Evolutionary conservation across 2,329 filamentous ascomycete species (phyloP), one percentile per base, ranked within the genome.

Genomic region (Chlorencoelia australis): DNA sequence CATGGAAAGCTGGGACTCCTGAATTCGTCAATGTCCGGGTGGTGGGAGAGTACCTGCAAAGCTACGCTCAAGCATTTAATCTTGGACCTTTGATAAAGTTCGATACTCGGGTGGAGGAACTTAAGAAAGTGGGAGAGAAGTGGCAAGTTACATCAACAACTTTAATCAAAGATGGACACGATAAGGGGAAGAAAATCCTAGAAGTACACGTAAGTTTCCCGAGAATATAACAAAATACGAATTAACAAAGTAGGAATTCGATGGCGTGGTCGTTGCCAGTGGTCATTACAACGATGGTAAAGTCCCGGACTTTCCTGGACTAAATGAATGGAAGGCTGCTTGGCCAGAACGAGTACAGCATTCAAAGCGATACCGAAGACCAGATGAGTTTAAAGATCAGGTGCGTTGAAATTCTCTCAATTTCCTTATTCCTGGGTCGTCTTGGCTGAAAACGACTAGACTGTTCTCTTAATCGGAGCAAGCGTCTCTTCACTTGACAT

Each of bases 291-390:
- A 72, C 44, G 63, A 77, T 1, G 75, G 76, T 0, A 70, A 68
- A 39, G 59, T 83, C 1, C 79, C 80, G 0, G 63, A 70, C 26
- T 68, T 79, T 3, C 56, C 64, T 0, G 80, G 80, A 0, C 61
- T 83, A 4, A 54, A 61, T 17, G 61, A 62, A 11, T 82, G 72
- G 73, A 73, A 79, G 49, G 35, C 55, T 8, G 47, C 51, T 3
- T 75, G 71, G 43, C 70, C 73, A 0, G 62, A 61, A 0, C 50
- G 60, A 4, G 66, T 84, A 14, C 66, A 65, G 3, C 80, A 84
- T 51, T 85, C 83, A 0, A 89, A 87, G 53, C 71, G 71, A 43
- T 91, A 85, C 49, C 71, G 82, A 7, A 68, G 60, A 0, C 72
- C 82, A 0, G 65, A 74, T 11, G 52, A 62, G 1, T 86, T 75